Base-by-base conservation (phyloP, 495 filamentous ascomycete genomes). In the Xylaria curta region DNA sequence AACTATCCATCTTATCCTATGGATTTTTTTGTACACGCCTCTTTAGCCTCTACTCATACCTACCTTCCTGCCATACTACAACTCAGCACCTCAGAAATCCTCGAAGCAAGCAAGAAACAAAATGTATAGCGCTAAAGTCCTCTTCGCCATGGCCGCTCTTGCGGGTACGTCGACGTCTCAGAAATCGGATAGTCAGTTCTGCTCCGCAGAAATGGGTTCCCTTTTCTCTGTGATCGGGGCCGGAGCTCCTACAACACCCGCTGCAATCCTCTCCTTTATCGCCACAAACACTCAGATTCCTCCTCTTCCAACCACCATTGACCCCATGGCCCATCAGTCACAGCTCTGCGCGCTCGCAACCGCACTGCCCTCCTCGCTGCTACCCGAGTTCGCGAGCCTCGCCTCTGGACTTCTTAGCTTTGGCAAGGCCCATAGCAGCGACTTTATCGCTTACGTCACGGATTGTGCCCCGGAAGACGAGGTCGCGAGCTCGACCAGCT, bases 231-330 rank as follows among this genome's bases (percentile, higher is more conserved):
- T 33, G 15, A 31, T 64, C 40, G 24, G 1, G 13, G 19, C 38
- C 4, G 40, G 31, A 24, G 61, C 40, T 26, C 61, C 61, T 12
- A 47, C 15, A 24, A 64, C 61, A 31, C 61, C 61, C 4, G 3
- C 38, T 8, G 61, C 61, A 1, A 64, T 64, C 40, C 40, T 64
- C 38, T 47, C 61, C 40, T 64, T 46, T 31, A 10, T 64, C 24
- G 21, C 61, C 40, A 2, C 9, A n/a, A 7, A 2, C 19, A 64
- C 61, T 28, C 1, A 28, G 28, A 19, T 28, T 3, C 3, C 61
- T 8, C 19, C 59, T 19, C 17, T 19, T 42, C 33, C 38, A 31
- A 40, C 59, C 8, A 42, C n/a, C 19, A 9, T 42, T 40, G 59
- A 62, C 36, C 38, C 38, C 59, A 19, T 2, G 21, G 10, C 3